Conservation (phyloP, 1,139 yeast genomes). For the Hyphopichia pseudoburtonii region DNA sequence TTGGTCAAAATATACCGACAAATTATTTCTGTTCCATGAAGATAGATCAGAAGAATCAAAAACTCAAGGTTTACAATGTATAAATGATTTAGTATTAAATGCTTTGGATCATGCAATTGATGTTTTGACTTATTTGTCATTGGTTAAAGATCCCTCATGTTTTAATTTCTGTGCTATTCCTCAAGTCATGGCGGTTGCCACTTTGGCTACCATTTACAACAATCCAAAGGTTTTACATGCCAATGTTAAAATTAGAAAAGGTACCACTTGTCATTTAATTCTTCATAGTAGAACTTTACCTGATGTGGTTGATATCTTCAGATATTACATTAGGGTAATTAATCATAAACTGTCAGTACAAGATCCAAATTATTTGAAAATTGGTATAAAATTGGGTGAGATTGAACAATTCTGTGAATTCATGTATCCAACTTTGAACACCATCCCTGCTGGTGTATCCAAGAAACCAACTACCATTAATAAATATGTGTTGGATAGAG, state of each 20-base stretch:
- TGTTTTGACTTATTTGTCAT: constrained; percentile 72
- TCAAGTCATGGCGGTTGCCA: constrained; percentile 97
- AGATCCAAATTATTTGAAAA: constrained; percentile 84
- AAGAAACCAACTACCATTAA: constrained; percentile 20
- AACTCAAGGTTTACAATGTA: constrained; percentile 65
- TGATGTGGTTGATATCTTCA: constrained; percentile 75
- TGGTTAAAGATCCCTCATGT: constrained; percentile 76
- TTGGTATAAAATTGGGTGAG: constrained; percentile 85
- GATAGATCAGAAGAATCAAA: constrained; percentile 39
- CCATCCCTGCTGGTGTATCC: constrained; percentile 33
- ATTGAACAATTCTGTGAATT: constrained; percentile 82
- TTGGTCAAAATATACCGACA: constrained; percentile 78
- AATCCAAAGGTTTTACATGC: constrained; percentile 70
- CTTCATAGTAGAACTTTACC: constrained; percentile 70
- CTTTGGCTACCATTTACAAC: constrained; percentile 81
- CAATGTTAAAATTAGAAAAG: constrained; percentile 88
- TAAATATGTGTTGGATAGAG: constrained; percentile 26
- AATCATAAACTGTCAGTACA: constrained; percentile 75
- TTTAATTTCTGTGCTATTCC: constrained; percentile 96
- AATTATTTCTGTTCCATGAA: constrained; percentile 58
- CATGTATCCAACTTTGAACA: constrained; percentile 52
- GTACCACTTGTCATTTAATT: constrained; percentile 81
- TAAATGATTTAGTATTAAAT: constrained; percentile 78
- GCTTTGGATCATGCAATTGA: constrained; percentile 79
- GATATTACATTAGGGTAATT: constrained; percentile 68